A percentile compares a stretch with the other conserved stretches of the same genome.
phyloP scores from a whole-genome alignment of 495 filamentous ascomycete genomes.

The Aspergillus steynii region DNA sequence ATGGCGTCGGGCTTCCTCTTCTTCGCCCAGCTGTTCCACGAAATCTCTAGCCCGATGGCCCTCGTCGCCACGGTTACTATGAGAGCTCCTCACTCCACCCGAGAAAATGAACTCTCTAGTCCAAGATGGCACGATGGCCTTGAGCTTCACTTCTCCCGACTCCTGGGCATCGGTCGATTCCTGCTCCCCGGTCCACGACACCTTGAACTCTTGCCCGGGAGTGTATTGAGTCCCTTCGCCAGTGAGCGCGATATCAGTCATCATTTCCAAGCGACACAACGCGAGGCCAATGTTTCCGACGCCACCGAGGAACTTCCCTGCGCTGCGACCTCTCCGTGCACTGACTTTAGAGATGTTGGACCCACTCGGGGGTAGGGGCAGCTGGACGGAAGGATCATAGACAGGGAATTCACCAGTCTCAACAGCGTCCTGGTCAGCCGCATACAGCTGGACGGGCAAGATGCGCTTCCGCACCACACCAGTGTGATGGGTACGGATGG shows the following conservation, averaged over 20 bases:
- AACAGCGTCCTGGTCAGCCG: constrained; percentile 31
- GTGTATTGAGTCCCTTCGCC: constrained; percentile 58
- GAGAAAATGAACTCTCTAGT: constrained; percentile 43
- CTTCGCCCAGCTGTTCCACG: constrained; percentile 43
- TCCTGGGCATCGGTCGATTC: constrained; percentile 42
- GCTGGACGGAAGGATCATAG: constrained; percentile 48
- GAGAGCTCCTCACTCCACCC: constrained; percentile 29
- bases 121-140: constrained; percentile 89
- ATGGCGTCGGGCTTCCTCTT: constrained; percentile 33
- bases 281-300: constrained; percentile 85
- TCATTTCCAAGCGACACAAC: constrained; percentile 84
- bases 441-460: constrained; percentile 80
- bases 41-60: constrained; percentile 38
- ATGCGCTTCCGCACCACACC: constrained; percentile 91
- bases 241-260: constrained; percentile 72
- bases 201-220: constrained; percentile 55
- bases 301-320: constrained; percentile 74
- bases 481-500: constrained; percentile 89
- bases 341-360: constrained; percentile 48
- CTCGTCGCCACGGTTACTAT: constrained; percentile 24
- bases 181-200: constrained; percentile 46
- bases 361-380: constrained; percentile 30
- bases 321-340: constrained; percentile 59
- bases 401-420: constrained; percentile 40
- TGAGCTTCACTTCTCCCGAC: constrained; percentile 59